Evolutionary conservation across 192 early-diverging fungal species (phyloP), one percentile per base, ranked within the genome.

Genomic region (Coemansia reversa): DNA sequence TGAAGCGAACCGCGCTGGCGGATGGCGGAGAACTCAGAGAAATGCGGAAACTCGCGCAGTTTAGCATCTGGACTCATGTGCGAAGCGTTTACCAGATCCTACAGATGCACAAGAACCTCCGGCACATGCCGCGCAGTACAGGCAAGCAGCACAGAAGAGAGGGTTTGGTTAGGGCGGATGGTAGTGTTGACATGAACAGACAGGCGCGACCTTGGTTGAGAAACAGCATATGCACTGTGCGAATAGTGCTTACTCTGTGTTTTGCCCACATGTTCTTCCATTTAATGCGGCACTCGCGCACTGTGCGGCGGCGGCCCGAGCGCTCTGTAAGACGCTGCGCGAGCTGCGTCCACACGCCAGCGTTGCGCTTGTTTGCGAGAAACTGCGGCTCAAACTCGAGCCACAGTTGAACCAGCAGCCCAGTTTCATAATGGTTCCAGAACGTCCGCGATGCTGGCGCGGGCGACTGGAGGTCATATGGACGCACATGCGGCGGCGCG

Each of bases 221-320:
- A 27, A 27, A 27, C 27, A 27, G 27, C 3, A 27, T 24, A 25
- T 54, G 52, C 5, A 54, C 25, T 54, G 52, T 54, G 12, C 25
- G 25, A n/a, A 5, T 68, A 27, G 27, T 27, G 27, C 77, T 72
- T 75, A 81, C 78, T 65, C 78, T 71, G 60, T 81, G 78, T 57
- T 81, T 81, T 23, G 78, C 78, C 78, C 78, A 81, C 78, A 81
- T 81, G 63, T 81, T 81, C 63, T 81, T 81, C 78, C 78, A 81
- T 51, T 81, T 81, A 22, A 81, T 81, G 25, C 78, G 78, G 60
- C 78, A 81, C 66, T 81, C 78, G 56, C 78, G 78, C 24, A 81
- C 78, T 4, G 69, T 75, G 55, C 78, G 78, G 28, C 69, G 69
- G 14, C 78, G 65, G 7, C 73, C 78, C 2, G 78, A 75, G 25